Conservation (phyloP, 306 rosid genomes). For the Clitoria ternatea region DNA sequence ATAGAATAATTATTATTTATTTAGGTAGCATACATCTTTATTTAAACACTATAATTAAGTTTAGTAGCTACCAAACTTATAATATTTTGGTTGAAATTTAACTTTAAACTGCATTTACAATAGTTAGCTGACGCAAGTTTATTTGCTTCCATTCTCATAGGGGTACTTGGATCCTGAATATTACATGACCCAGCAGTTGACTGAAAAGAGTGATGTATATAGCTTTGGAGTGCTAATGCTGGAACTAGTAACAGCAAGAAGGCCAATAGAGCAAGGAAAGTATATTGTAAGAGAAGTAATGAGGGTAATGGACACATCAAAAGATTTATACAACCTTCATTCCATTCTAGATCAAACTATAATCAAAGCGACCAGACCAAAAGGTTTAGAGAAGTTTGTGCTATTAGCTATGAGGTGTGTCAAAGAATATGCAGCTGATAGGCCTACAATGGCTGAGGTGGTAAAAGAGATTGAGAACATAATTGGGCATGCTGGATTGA, state of each 20-base stretch:
- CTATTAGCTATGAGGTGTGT: slow-evolving; percentile 63
- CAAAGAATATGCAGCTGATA: slow-evolving; percentile 45
- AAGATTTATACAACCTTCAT: slow-evolving; percentile 46
- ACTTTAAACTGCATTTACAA: background rate
- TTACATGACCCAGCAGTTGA: slow-evolving; percentile 51
- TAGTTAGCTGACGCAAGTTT: background rate
- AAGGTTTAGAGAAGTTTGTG: slow-evolving; percentile 54
- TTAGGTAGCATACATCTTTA: background rate
- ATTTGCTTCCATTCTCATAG: slow-evolving; percentile 30
- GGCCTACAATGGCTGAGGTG: slow-evolving; percentile 74
- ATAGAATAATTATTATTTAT: background rate
- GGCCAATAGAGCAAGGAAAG: slow-evolving; percentile 65
- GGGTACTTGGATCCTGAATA: slow-evolving; percentile 72
- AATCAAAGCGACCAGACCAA: slow-evolving; percentile 30
- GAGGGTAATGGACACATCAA: slow-evolving; percentile 46
- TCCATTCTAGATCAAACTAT: slow-evolving; percentile 49
- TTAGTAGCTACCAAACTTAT: background rate
- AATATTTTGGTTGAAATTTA: background rate
- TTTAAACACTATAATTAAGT: background rate
- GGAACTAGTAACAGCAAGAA: slow-evolving; percentile 64
- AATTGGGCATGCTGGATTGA: slow-evolving; percentile 47
- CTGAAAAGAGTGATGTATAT: slow-evolving; percentile 80
- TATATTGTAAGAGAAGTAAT: slow-evolving; percentile 64
- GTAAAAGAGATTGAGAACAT: slow-evolving; percentile 68
- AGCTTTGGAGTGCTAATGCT: slow-evolving; percentile 76